Conservation (phyloP, 2,329 filamentous ascomycete genomes). For the Alternaria consortialis region DNA sequence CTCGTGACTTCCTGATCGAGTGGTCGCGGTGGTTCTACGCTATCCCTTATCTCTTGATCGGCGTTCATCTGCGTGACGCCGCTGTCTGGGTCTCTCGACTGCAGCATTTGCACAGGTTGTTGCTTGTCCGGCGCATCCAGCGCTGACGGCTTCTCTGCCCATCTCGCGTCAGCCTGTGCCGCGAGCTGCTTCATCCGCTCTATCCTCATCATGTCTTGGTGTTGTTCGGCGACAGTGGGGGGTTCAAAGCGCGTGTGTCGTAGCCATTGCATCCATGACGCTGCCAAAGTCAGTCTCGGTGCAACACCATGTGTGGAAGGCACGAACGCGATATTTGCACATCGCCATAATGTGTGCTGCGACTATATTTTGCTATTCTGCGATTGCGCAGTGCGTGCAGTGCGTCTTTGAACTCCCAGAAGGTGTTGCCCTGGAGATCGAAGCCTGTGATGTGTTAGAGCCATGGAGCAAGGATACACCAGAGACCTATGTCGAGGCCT, state of each 20-base stretch:
- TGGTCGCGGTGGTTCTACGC: slow-evolving; percentile 17
- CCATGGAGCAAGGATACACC: slow-evolving; percentile 12
- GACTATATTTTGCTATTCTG: slow-evolving; percentile 66
- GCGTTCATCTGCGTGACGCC: slow-evolving; percentile 48
- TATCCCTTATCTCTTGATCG: slow-evolving; percentile 44
- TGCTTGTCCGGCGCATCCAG: slow-evolving; percentile 64
- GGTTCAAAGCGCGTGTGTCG: slow-evolving; percentile 66
- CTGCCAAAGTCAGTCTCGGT: slow-evolving; percentile 45
- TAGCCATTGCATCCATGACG: slow-evolving; percentile 75
- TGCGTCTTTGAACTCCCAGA: slow-evolving; percentile 71
- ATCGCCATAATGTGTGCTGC: slow-evolving; percentile 64
- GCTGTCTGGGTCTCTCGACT: slow-evolving; percentile 53
- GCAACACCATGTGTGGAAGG: not conserved
- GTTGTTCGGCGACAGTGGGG: slow-evolving; percentile 67
- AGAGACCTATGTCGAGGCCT: slow-evolving; percentile 1
- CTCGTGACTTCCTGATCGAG: slow-evolving; percentile 7
- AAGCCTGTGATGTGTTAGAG: slow-evolving; percentile 56
- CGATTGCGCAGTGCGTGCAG: slow-evolving; percentile 63
- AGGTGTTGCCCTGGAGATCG: slow-evolving; percentile 71
- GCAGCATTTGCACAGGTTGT: slow-evolving; percentile 58
- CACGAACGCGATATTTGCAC: slow-evolving; percentile 65
- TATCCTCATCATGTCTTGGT: slow-evolving; percentile 65
- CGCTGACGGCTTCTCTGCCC: slow-evolving; percentile 67
- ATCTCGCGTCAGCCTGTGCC: slow-evolving; percentile 67
- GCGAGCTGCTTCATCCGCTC: slow-evolving; percentile 68